Conservation (phyloP, 1,284 basidiomycete genomes). For the Apiotrichum gamsii region DNA sequence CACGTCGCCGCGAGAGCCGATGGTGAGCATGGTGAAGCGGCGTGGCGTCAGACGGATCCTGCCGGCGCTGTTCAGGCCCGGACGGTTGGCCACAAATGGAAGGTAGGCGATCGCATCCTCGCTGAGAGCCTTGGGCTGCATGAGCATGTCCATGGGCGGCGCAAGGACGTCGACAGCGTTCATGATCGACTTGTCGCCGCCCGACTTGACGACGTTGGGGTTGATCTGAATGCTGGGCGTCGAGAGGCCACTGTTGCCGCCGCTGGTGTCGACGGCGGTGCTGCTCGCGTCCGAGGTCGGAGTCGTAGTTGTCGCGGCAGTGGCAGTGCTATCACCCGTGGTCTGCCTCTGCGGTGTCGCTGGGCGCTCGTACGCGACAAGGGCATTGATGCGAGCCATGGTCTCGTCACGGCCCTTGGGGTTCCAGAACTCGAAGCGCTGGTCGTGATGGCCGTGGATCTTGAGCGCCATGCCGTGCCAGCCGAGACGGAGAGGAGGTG, state of each 20-base stretch:
- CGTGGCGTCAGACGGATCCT: constrained; percentile 30
- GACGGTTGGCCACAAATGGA: constrained; percentile 45
- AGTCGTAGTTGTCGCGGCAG: not conserved
- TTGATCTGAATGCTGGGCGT: constrained; percentile 6
- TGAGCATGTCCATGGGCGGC: constrained; percentile 24
- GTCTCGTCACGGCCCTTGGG: constrained; percentile 51
- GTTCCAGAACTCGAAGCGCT: constrained; percentile 55
- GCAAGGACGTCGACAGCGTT: constrained; percentile 36
- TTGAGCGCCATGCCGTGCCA: constrained; percentile 53
- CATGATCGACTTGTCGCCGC: not conserved
- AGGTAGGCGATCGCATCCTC: constrained; percentile 39
- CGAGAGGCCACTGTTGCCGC: too few relatives aligned
- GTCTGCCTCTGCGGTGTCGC: constrained; percentile 2
- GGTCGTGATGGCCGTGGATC: constrained; percentile 52
- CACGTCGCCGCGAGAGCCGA: constrained; percentile 72
- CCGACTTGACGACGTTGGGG: constrained; percentile 5
- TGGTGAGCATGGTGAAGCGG: constrained; percentile 48
- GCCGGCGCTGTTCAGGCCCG: constrained; percentile 4
- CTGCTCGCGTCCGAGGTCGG: not conserved
- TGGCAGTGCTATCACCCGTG: constrained; percentile 1
- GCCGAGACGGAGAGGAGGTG: constrained; percentile 43
- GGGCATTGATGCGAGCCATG: constrained; percentile 20
- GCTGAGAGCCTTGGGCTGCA: constrained; percentile 20
- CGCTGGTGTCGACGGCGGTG: not conserved
- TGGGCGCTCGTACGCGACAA: not conserved